Percentiles rank a stretch among this genome's conserved stretches.
These are phyloP conservation scores for Arachnopeziza araneosa DNA, from an alignment of 2,329 filamentous ascomycete species.

Conservation along the genomic window DNA sequence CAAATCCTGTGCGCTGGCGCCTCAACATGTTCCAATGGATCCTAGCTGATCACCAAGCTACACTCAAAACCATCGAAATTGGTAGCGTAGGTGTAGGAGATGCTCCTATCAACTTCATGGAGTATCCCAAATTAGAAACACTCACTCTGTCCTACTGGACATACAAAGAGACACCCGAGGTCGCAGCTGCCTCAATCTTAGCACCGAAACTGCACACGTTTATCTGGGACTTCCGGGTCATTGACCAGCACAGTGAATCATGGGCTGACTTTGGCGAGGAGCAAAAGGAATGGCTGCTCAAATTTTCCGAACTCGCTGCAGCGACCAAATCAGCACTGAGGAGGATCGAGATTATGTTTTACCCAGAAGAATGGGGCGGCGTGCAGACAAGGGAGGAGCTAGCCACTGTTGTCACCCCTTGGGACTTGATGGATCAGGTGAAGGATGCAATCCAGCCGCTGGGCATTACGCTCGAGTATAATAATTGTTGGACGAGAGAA, in stretches of 20 bases:
- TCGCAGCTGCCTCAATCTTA: not conserved
- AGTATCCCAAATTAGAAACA: conserved; percentile 1
- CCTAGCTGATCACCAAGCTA: not conserved
- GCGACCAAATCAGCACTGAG: not conserved
- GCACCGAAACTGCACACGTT: conserved; percentile 4
- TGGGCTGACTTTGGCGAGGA: conserved; percentile 1
- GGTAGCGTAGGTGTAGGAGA: not conserved
- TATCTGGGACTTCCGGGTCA: conserved; percentile 7
- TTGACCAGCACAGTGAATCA: conserved; percentile 5
- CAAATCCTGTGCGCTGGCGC: not conserved
- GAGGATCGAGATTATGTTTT: conserved; percentile 7
- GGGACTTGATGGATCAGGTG: conserved; percentile 6
- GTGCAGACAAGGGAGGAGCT: not conserved
- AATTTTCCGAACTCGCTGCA: conserved; percentile 3
- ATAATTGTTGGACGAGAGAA: not conserved
- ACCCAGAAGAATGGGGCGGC: not conserved
- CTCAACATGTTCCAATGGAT: not conserved
- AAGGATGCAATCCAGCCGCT: not conserved
- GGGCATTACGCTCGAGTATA: not conserved
- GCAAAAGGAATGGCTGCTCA: conserved; percentile 5
- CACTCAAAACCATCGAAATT: not conserved
- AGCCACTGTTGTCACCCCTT: not conserved
- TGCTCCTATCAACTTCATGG: not conserved
- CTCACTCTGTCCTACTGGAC: conserved; percentile 1
- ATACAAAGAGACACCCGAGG: not conserved